These are phyloP conservation scores for Fraxinus quadrangulata DNA, from an alignment of 257 asterid species.

Conservation along the genomic window DNA sequence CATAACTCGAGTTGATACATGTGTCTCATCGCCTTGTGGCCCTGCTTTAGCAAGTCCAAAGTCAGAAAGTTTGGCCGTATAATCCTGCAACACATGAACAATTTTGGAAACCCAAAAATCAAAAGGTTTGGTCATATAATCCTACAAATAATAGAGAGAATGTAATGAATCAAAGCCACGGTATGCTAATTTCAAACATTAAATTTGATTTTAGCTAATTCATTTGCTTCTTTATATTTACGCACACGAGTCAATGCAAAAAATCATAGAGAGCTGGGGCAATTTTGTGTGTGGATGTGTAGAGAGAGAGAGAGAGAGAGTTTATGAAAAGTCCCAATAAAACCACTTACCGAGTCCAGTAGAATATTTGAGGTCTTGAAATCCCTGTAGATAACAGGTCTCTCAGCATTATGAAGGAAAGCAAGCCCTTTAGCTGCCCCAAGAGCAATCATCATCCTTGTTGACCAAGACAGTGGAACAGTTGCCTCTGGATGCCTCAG, in stretches of 20 bases:
- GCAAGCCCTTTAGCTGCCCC: constrained; percentile 99
- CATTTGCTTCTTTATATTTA: neutral
- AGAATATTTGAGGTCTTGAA: constrained; percentile 96
- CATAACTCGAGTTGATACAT: constrained; percentile 98
- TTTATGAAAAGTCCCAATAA: constrained; percentile 16
- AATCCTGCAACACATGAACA: constrained; percentile 65
- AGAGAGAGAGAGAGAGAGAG: neutral
- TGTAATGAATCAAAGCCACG: neutral
- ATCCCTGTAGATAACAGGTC: constrained; percentile 98
- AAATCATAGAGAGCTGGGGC: neutral
- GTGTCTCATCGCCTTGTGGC: constrained; percentile 99
- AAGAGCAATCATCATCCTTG: constrained; percentile 97
- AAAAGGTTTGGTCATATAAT: neutral
- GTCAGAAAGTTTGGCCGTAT: constrained; percentile 94
- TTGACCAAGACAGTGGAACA: constrained; percentile 86
- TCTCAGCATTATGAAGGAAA: constrained; percentile 94
- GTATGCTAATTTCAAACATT: neutral
- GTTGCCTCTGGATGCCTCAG: constrained; percentile 85
- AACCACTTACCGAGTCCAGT: constrained; percentile 80
- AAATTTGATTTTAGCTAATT: neutral
- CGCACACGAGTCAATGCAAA: neutral
- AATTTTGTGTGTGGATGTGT: neutral
- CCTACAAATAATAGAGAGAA: neutral
- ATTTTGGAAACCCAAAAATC: constrained; percentile 4
- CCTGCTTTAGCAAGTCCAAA: constrained; percentile 99